Base-by-base conservation (phyloP, 768 basidiomycete genomes). In the Strobilomyces echinocephalus region DNA sequence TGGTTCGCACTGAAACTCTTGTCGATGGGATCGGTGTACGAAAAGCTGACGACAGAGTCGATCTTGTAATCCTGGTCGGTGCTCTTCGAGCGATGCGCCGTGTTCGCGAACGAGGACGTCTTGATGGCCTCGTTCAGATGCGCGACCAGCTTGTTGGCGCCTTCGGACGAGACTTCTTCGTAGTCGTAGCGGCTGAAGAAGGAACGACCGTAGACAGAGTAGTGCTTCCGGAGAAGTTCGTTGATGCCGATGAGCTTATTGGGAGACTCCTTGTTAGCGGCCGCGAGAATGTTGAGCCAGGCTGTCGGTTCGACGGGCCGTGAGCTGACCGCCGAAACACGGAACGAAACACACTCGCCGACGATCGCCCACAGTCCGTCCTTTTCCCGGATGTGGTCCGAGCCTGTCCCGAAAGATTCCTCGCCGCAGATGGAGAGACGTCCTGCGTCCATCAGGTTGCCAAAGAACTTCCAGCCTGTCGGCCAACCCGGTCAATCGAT, bases 161-260 rank as follows among this genome's bases (percentile, higher is more conserved):
- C 91, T 35, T 88, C 89, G 0, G 94, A 92, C 2, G 91, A 79
- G 43, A 97, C 92, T 69, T 98, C 97, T 69, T 99, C 97, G 75
- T 99, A 99, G 74, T 99, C 97, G 72, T 99, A 98, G 57, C 95
- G 88, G 62, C 90, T 95, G 81, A 99, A 99, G 84, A 97, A 98
- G 45, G 87, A 93, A 55, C 97, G 91, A 41, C 97, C 97, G 71
- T 99, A 98, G 63, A 80, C 85, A 57, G 80, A 78, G 74, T 97
- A 99, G 77, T 95, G 93, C 64, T 80, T 81, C 61, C 83, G 77
- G 20, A 95, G 81, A 56, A 99, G 74, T 66, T 97, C 94, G 56
- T 93, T 95, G 74, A 99, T 97, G 11, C 91, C 90, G 47, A 88
- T 75, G 26, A 91, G 75, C 69, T 89, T 80, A 66, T 83, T 84